Conservation (phyloP, 352 stramenopile genomes). For the Phytophthora megakarya region DNA sequence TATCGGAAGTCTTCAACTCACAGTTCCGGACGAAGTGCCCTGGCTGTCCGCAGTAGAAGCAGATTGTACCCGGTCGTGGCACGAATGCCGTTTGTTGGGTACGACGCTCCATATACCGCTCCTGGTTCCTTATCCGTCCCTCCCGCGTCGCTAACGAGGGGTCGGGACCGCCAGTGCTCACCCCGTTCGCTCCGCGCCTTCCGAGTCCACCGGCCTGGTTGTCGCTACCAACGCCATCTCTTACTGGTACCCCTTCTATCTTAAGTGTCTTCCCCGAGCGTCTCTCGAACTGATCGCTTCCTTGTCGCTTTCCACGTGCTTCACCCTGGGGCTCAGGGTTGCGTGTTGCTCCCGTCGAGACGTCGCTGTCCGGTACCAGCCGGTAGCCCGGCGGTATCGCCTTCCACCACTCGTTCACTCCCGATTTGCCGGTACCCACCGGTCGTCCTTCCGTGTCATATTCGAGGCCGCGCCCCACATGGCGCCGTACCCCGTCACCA, state of each 20-base stretch:
- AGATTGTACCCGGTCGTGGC: not conserved
- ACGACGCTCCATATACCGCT: not conserved
- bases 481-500: not conserved
- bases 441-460: not conserved
- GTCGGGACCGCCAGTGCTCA: not conserved
- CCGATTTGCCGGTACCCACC: not conserved
- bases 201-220: too few relatives aligned
- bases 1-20: too few relatives aligned
- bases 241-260: not conserved
- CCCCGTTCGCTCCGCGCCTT: not conserved
- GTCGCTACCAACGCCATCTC: too few relatives aligned
- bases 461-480: not conserved
- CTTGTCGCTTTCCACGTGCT: too few relatives aligned
- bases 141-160: too few relatives aligned
- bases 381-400: not conserved
- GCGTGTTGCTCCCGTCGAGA: not conserved
- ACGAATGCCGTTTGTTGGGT: not conserved
- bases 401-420: not conserved
- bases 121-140: too few relatives aligned
- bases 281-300: not conserved
- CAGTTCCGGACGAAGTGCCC: not conserved
- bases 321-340: too few relatives aligned
- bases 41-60: not conserved
- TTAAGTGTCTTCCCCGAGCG: not conserved
- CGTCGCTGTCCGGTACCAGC: not conserved